These are phyloP conservation scores for Crassisporium funariophilum DNA, from an alignment of 768 basidiomycete genomes.

Conservation along the genomic window DNA sequence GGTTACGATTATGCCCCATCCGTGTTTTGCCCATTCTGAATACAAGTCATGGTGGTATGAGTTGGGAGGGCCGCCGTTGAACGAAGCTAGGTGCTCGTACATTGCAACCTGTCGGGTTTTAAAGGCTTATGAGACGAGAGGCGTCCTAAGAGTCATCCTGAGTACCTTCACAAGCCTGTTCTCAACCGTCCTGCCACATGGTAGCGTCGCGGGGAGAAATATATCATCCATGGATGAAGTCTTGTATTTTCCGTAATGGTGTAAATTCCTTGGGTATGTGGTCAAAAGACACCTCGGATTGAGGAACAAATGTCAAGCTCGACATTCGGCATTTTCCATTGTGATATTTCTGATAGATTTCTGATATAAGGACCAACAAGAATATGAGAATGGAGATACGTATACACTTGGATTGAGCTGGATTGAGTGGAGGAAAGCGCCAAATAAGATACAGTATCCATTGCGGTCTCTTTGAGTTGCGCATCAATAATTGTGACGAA, in stretches of 20 bases:
- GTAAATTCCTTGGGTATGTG: no score
- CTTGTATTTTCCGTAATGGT: neutral
- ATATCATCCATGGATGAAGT: constrained; percentile 4
- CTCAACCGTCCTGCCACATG: constrained; percentile 41
- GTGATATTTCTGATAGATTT: no score
- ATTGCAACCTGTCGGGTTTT: constrained; percentile 66
- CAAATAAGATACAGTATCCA: no score
- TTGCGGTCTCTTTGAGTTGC: no score
- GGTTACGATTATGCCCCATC: constrained; percentile 89
- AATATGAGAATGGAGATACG: no score
- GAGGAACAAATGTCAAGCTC: no score
- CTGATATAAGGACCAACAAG: no score
- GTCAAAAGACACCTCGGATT: no score
- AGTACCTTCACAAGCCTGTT: constrained; percentile 66
- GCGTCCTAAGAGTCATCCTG: constrained; percentile 7
- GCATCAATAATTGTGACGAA: no score
- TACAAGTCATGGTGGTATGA: constrained; percentile 66
- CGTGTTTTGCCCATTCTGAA: constrained; percentile 67
- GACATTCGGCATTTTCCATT: no score
- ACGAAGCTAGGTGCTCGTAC: constrained; percentile 78
- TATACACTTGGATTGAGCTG: no score
- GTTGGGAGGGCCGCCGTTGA: constrained; percentile 76
- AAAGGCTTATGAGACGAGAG: neutral
- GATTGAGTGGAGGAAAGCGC: no score
- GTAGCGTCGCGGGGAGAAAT: constrained; percentile 29